Evolutionary conservation across 768 basidiomycete species (phyloP).

Genomic region (Coprinopsis strossmayeri): DNA sequence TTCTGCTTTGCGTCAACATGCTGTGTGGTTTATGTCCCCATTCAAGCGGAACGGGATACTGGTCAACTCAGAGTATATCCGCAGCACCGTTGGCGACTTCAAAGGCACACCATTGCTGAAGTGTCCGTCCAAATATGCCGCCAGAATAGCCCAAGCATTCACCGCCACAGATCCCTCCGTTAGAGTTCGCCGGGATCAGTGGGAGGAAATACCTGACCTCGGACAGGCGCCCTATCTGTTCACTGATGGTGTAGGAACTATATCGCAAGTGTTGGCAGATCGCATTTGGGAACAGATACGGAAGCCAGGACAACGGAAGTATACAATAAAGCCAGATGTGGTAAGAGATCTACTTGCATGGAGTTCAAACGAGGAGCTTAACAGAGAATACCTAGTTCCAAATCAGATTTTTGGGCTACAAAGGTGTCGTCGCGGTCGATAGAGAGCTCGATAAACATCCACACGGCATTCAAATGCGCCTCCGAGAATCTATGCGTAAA

Average conservation of each 20-base stretch:
- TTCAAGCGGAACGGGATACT: constrained; percentile 37
- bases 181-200: constrained; percentile 44
- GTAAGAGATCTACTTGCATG: too few relatives aligned
- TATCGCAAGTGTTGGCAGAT: constrained; percentile 51
- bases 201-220: constrained; percentile 60
- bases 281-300: constrained; percentile 56
- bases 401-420: constrained; percentile 79
- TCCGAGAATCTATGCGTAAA: constrained; percentile 72
- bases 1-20: constrained; percentile 72
- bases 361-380: too few relatives aligned
- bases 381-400: constrained; percentile 52
- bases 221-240: constrained; percentile 34
- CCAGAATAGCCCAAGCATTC: constrained; percentile 78
- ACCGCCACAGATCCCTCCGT: constrained; percentile 77
- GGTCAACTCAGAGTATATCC: constrained; percentile 54
- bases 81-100: constrained; percentile 65
- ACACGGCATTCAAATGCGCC: constrained; percentile 54
- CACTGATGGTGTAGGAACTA: constrained; percentile 81
- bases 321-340: constrained; percentile 44
- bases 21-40: constrained; percentile 75
- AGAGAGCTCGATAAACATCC: constrained; percentile 32
- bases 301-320: constrained; percentile 23
- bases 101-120: constrained; percentile 35
- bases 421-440: constrained; percentile 76
- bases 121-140: constrained; percentile 75